phyloP scores from a whole-genome alignment of 2,329 filamentous ascomycete genomes.

The Fusarium albosuccineum region DNA sequence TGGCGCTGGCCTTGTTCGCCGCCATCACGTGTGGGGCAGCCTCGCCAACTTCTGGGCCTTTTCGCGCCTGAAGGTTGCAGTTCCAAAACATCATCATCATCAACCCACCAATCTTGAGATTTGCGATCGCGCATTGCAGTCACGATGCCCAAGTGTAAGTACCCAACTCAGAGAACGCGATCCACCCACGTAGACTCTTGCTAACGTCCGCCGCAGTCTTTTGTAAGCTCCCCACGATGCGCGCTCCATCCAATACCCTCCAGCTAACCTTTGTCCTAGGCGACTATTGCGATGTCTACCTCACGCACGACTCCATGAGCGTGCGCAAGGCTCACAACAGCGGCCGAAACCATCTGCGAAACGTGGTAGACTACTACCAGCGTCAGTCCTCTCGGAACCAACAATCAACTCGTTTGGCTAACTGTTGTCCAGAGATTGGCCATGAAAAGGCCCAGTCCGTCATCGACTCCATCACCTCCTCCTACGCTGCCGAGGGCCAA shows the following conservation, averaged over 20 bases:
- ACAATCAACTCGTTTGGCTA: conserved; percentile 11
- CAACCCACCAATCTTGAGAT: conserved; percentile 22
- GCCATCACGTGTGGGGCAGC: conserved; percentile 50
- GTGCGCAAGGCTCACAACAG: conserved; percentile 99
- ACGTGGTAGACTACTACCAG: conserved; percentile 99
- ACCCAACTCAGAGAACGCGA: conserved; percentile 7
- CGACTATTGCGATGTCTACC: conserved; percentile 99
- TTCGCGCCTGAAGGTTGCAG: conserved; percentile 33
- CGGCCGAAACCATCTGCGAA: conserved; percentile 95
- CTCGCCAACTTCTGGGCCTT: conserved; percentile 43
- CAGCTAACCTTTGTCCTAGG: conserved; percentile 58
- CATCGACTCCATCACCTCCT: conserved; percentile 97
- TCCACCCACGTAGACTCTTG: conserved; percentile 48
- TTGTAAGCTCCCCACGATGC: conserved; percentile 37
- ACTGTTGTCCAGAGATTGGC: conserved; percentile 79
- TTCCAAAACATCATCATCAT: conserved; percentile 19
- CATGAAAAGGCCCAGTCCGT: conserved; percentile 99
- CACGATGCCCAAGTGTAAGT: conserved; percentile 92
- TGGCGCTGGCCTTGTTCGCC: conserved; percentile 41
- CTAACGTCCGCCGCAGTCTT: conserved; percentile 45
- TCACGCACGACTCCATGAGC: conserved; percentile 99
- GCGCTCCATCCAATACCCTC: conserved; percentile 27
- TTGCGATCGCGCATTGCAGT: conserved; percentile 28
- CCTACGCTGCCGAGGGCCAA: conserved; percentile 95
- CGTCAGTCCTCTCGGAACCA: conserved; percentile 64